Percentiles rank a stretch among this genome's conserved stretches.
Conservation (phyloP, 192 early-diverging fungal species). For the Linnemannia zychae region DNA sequence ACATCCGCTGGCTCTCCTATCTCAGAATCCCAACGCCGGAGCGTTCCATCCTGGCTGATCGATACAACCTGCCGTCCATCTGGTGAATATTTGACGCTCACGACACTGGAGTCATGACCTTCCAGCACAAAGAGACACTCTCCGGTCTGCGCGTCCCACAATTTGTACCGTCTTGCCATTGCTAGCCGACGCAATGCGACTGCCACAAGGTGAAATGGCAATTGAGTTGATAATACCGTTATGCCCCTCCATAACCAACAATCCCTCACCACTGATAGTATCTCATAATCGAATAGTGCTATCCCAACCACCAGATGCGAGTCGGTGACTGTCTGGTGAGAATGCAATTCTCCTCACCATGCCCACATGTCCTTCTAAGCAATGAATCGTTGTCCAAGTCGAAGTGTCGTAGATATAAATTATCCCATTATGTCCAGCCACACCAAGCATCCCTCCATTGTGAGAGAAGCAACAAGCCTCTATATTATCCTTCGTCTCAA, state of each 20-base stretch:
- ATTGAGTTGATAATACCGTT: background rate
- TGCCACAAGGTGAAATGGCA: background rate
- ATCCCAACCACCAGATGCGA: background rate
- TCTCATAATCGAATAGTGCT: background rate
- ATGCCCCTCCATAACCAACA: background rate
- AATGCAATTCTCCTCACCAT: too few species aligned
- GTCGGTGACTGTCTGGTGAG: too few species aligned
- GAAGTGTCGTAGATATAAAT: background rate
- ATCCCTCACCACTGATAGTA: too few species aligned
- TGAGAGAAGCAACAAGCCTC: background rate
- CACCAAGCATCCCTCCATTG: background rate
- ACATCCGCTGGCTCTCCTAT: background rate
- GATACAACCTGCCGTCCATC: slow-evolving; percentile 2
- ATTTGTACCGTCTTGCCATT: background rate
- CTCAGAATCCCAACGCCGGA: slow-evolving; percentile 6
- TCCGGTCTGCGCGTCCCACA: slow-evolving; percentile 13
- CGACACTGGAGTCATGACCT: background rate
- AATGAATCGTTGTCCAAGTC: background rate
- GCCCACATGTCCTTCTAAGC: background rate
- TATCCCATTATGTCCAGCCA: background rate
- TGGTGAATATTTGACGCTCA: slow-evolving; percentile 2
- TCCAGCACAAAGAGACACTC: background rate
- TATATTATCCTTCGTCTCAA: background rate
- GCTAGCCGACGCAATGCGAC: background rate
- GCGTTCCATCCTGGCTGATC: background rate